Base-by-base conservation (phyloP, 371 early-diverging fungal species). In the Lichtheimia ornata region DNA sequence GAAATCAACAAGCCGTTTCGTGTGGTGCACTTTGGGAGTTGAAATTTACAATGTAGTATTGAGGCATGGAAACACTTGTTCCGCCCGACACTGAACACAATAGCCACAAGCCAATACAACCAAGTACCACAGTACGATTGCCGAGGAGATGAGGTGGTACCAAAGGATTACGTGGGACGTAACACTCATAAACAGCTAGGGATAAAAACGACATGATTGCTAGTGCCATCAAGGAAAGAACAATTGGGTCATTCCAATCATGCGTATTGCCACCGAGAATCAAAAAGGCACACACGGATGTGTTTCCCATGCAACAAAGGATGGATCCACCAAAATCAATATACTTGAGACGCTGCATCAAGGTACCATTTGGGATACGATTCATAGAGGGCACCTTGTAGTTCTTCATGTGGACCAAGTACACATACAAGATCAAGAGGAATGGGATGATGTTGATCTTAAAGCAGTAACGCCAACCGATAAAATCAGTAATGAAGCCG, bases 401-500 rank as follows among this genome's bases (percentile, higher is more conserved):
- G 35, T 35, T 35, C 2, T 11, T 35, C 35, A 35, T 35, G 35
- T 35, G 67, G 42, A 64, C 61, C 12, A 56, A 40, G 24, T 73
- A 76, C 1, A 67, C 20, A 20, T 69, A 69, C 11, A 74, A 59
- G 2, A 74, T 63, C 35, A 89, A 62, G 25, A 84, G 67, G 57
- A 89, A 76, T 25, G 89, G 56, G 0, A 91, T 92, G 7, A 93
- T 52, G 67, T 92, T 92, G 61, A 92, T 81, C 69, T 88, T 91
- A 64, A 93, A 92, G 12, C 84, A 83, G 17, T 85, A 86, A 0
- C 88, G 77, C 82, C 91, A 90, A 30, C 87, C 83, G 73, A 85
- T 72, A 13, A 15, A 60, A 14, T 73, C 72, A 44, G 78, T 82
- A 27, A 88, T 74, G 17, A 85, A 69, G 5, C 88, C 85, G 22